phyloP scores from a whole-genome alignment of 2,329 filamentous ascomycete genomes.

The Cladophialophora immunda region DNA sequence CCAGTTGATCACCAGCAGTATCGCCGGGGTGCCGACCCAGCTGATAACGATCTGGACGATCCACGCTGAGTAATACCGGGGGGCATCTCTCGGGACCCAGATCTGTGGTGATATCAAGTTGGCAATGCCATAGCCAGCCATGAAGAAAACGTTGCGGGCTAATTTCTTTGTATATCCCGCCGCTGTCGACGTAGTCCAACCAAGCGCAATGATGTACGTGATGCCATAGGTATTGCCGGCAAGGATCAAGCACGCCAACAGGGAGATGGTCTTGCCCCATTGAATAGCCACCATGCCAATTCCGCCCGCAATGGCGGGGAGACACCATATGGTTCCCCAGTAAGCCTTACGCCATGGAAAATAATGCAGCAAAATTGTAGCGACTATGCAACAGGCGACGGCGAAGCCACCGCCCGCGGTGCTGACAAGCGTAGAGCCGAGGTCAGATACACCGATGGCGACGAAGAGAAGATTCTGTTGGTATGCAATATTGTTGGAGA shows the following conservation, averaged over 20 bases:
- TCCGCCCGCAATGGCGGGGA: constrained; percentile 42
- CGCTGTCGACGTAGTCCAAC: constrained; percentile 48
- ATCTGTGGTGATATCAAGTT: constrained; percentile 56
- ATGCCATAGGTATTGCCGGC: constrained; percentile 47
- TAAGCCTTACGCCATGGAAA: constrained; percentile 14
- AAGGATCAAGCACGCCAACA: constrained; percentile 50
- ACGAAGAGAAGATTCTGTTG: constrained; percentile 56
- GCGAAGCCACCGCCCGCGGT: constrained; percentile 42
- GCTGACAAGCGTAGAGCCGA: constrained; percentile 63
- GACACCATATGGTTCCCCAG: constrained; percentile 43
- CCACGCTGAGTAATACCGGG: constrained; percentile 42
- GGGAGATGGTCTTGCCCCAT: constrained; percentile 50
- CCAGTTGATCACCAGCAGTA: constrained; percentile 52
- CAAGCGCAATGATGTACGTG: constrained; percentile 52
- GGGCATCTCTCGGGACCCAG: constrained; percentile 49
- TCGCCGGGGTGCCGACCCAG: constrained; percentile 49
- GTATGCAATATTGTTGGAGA: constrained; percentile 51
- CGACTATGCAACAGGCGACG: constrained; percentile 47
- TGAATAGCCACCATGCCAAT: constrained; percentile 43
- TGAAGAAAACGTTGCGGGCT: constrained; percentile 47
- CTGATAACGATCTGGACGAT: constrained; percentile 45
- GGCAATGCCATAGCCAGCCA: constrained; percentile 50
- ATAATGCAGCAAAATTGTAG: constrained; percentile 46
- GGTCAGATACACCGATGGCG: constrained; percentile 56
- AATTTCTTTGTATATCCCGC: constrained; percentile 44